Evolutionary conservation across 2,329 filamentous ascomycete species (phyloP).

Genomic region (Pseudogymnoascus sp.): DNA sequence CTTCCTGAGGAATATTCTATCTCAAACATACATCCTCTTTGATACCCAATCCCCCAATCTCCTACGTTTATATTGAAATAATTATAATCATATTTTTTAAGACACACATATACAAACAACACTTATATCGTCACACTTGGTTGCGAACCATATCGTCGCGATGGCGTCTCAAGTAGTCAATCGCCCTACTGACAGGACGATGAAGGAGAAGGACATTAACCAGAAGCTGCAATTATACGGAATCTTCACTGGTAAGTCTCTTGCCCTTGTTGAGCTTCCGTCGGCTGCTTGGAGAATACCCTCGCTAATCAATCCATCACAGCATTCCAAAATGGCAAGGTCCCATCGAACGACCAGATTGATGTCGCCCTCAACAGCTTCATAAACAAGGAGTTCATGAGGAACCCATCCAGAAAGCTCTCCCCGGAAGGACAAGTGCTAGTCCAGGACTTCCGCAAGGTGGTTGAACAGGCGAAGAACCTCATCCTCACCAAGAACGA

Average conservation of each 20-base stretch:
- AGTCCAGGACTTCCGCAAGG: conserved; percentile 67
- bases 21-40: neutral
- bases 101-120: neutral
- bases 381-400: conserved; percentile 62
- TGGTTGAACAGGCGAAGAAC: conserved; percentile 77
- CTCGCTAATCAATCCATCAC: conserved; percentile 22
- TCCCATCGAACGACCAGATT: conserved; percentile 72
- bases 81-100: neutral
- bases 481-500: conserved; percentile 90
- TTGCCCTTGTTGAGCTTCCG: neutral
- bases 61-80: neutral
- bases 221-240: conserved; percentile 93
- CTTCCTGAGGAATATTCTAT: neutral
- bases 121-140: neutral
- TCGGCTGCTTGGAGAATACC: neutral
- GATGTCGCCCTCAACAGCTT: conserved; percentile 90
- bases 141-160: neutral
- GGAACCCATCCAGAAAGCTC: conserved; percentile 65
- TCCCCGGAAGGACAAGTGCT: conserved; percentile 77
- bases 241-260: conserved; percentile 57
- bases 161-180: conserved; percentile 19
- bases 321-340: conserved; percentile 84
- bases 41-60: conserved; percentile 1
- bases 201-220: conserved; percentile 59
- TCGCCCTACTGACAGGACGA: conserved; percentile 22